Base-by-base conservation (phyloP, 805 yeast genomes). In the Yarrowia porcina region DNA sequence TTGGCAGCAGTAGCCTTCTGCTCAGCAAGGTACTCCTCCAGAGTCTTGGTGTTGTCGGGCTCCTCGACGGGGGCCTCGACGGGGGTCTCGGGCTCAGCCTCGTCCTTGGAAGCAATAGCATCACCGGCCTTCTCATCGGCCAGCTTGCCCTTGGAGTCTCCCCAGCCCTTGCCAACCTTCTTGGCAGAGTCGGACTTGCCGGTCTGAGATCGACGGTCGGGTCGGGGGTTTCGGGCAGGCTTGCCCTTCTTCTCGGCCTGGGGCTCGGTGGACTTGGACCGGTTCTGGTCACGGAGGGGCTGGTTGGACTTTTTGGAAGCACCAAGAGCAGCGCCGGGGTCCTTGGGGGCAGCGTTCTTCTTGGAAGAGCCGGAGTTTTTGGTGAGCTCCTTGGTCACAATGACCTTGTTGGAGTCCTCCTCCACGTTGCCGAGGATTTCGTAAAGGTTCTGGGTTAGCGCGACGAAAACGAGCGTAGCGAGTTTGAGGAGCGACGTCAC, bases 91-190 rank as follows among this genome's bases (percentile, higher is more conserved):
- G 60, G 71, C 61, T 69, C 76, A 23, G 52, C 17, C 52, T 45
- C 52, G 57, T 66, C 71, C 57, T 69, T 76, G 61, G 74, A 79
- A 64, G 77, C 77, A 57, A 74, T 66, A 65, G 74, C 75, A 69
- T 77, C 84, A 65, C 74, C 83, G 66, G 79, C 83, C 63, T 76
- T 80, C 73, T 80, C 80, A 69, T 83, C 89, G 69, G 79, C 88
- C 75, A 82, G 84, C 81, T 86, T 89, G 74, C 80, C 81, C 72
- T 80, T 79, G 77, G 87, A 84, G 74, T 86, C 90, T 74, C 97
- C 96, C 93, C 97, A 90, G 69, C 91, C 92, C 79, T 86, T 87
- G 76, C 82, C 83, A 73, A 87, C 82, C 77, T 88, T 86, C 87
- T 90, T 92, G 70, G 82, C 83, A 70, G 96, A 81, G 81, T 91